phyloP scores from a whole-genome alignment of 176 grass and related monocot species.

The Panicum miliaceum region DNA sequence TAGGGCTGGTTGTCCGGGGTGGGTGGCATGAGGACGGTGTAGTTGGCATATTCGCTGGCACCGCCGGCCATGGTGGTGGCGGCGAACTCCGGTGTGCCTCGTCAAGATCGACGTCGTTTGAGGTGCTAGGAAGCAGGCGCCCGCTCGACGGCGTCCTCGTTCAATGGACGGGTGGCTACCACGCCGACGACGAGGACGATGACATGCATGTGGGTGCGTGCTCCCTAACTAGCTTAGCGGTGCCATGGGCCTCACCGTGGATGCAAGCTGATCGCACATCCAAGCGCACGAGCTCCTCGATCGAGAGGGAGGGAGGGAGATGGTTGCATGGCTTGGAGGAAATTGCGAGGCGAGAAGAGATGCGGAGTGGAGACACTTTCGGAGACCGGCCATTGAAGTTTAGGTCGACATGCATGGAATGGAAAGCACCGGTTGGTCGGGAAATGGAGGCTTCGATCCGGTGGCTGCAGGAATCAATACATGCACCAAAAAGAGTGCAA shows the following conservation, averaged over 20 bases:
- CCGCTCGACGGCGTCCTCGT: constrained; percentile 58
- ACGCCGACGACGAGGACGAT: constrained; percentile 46
- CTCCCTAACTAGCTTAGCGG: constrained; percentile 32
- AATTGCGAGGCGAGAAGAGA: constrained; percentile 25
- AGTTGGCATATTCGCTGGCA: constrained; percentile 58
- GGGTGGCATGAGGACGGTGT: constrained; percentile 89
- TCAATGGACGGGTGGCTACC: constrained; percentile 49
- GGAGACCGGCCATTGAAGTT: constrained; percentile 20
- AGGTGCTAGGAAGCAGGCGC: constrained; percentile 41
- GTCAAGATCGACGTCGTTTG: constrained; percentile 57
- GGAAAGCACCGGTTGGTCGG: background rate
- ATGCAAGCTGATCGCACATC: constrained; percentile 4
- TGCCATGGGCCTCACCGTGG: constrained; percentile 29
- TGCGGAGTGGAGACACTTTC: constrained; percentile 36
- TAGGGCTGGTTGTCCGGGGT: constrained; percentile 88
- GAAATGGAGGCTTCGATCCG: background rate
- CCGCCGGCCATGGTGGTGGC: constrained; percentile 53
- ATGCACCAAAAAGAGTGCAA: too few species aligned
- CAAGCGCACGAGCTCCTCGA: background rate
- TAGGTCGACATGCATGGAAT: background rate
- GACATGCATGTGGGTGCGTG: background rate
- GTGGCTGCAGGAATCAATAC: background rate
- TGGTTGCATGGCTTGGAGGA: constrained; percentile 43
- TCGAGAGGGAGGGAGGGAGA: background rate
- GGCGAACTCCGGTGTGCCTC: constrained; percentile 35